Percentiles rank a stretch among this genome's conserved stretches.
These are phyloP conservation scores for Debaryomyces tyrocola DNA, from an alignment of 805 yeast genomes.

Conservation along the genomic window DNA sequence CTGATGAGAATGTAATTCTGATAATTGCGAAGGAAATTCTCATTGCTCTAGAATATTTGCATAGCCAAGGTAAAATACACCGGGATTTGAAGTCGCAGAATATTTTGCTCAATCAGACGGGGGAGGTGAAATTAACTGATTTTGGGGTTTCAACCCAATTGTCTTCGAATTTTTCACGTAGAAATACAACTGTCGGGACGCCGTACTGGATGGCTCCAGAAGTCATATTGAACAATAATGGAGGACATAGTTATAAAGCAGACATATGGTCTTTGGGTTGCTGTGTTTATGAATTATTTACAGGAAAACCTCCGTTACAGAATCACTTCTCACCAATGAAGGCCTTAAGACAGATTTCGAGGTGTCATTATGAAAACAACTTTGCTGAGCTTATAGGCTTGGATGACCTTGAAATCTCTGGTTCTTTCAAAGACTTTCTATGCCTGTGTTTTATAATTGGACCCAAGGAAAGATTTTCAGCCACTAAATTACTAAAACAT, in stretches of 20 bases:
- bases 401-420: slow-evolving; percentile 19
- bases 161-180: slow-evolving; percentile 39
- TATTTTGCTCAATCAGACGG: slow-evolving; percentile 34
- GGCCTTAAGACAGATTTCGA: slow-evolving; percentile 40
- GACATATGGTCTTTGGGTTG: slow-evolving; percentile 83
- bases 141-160: slow-evolving; percentile 48
- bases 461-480: slow-evolving; percentile 31
- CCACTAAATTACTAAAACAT: slow-evolving; percentile 32
- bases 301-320: slow-evolving; percentile 70
- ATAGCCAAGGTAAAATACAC: slow-evolving; percentile 75
- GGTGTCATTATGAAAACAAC: slow-evolving; percentile 29
- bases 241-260: slow-evolving; percentile 57
- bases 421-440: slow-evolving; percentile 30
- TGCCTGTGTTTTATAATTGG: slow-evolving; percentile 33
- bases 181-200: slow-evolving; percentile 53
- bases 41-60: slow-evolving; percentile 64
- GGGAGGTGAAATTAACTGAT: slow-evolving; percentile 44
- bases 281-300: slow-evolving; percentile 70
- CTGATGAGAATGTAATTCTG: slow-evolving; percentile 52
- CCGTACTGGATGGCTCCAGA: slow-evolving; percentile 71
- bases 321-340: slow-evolving; percentile 41
- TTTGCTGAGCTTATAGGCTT: slow-evolving; percentile 30
- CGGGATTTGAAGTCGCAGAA: slow-evolving; percentile 46
- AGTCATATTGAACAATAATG: slow-evolving; percentile 55
- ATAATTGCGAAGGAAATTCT: slow-evolving; percentile 55